Evolutionary conservation across 495 filamentous ascomycete genomes (phyloP), one percentile per base, ranked within the genome.

Genomic region (Neurospora sublineolata): DNA sequence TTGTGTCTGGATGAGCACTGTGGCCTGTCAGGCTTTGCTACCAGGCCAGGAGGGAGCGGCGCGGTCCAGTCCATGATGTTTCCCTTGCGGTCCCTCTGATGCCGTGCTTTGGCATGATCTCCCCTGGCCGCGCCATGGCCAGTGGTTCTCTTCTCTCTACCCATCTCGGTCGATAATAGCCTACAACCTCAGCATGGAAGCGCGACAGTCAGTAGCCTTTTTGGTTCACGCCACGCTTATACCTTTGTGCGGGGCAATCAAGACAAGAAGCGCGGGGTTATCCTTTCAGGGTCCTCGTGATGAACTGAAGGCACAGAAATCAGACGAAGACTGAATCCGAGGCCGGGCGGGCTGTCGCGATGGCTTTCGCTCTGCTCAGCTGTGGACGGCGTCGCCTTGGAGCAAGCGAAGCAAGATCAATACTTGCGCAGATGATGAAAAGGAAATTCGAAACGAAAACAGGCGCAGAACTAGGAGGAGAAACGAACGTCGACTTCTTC

Each of bases 1-100:
- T 84, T 82, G 74, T 87, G 82, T 73, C 84, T 86, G 67, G 82
- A 79, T 67, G 79, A 86, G 16, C 80, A 72, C 46, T 72, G 67
- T n/a, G 80, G 80, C 41, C 67, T 68, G 41, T 77, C 77, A 27
- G 70, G 79, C 38, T 72, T 73, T 3, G 79, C 80, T 46, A 73
- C 73, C 60, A 81, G 69, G 38, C 74, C 77, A 37, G 77, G 75
- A 10, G 77, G 80, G n/a, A 76, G 38, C 7, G 80, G 79, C 2
- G 77, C 77, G 9, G 64, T 73, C 79, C 78, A 80, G 42, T 81
- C 77, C 27, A 75, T 67, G 16, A 72, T 11, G n/a, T 76, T 77
- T 46, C 74, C 73, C 46, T 73, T 77, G 36, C 74, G 74, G 18
- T 78, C 77, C 60, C 67, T 79, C 69, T 77, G 79, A 67, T 81